These are phyloP conservation scores for Dimargaris verticillata DNA, from an alignment of 192 early-diverging fungal genomes.

Conservation along the genomic window DNA sequence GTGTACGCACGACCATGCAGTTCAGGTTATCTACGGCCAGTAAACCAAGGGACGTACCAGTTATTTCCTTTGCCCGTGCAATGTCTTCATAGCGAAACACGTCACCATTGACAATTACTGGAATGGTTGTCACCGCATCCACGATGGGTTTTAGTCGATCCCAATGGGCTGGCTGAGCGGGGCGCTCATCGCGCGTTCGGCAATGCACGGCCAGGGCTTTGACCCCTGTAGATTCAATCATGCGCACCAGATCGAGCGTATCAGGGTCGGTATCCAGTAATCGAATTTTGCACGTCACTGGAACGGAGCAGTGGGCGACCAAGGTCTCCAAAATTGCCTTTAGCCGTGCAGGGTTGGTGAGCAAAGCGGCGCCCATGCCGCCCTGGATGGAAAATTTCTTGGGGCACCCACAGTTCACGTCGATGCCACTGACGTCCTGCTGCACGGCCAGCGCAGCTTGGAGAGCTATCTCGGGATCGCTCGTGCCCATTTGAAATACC, in stretches of 20 bases:
- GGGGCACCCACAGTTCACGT: slow-evolving; percentile 96
- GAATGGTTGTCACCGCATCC: slow-evolving; percentile 47
- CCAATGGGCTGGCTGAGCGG: slow-evolving; percentile 72
- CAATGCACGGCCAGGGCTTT: slow-evolving; percentile 82
- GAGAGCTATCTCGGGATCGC: slow-evolving; percentile 68
- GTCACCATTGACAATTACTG: slow-evolving; percentile 90
- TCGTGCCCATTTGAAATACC: slow-evolving; percentile 88
- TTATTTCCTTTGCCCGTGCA: slow-evolving; percentile 34
- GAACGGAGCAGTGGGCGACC: slow-evolving; percentile 52
- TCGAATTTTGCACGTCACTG: slow-evolving; percentile 80
- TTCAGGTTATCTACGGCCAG: background rate
- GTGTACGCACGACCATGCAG: background rate
- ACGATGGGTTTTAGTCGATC: slow-evolving; percentile 57
- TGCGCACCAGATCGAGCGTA: slow-evolving; percentile 63
- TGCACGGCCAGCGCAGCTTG: slow-evolving; percentile 66
- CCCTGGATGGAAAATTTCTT: slow-evolving; percentile 86
- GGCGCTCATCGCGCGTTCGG: slow-evolving; percentile 58
- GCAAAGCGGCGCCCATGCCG: slow-evolving; percentile 86
- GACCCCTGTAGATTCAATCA: slow-evolving; percentile 74
- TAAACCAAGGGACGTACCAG: slow-evolving; percentile 19
- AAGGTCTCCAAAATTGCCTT: slow-evolving; percentile 53
- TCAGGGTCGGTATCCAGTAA: slow-evolving; percentile 55
- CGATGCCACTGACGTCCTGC: slow-evolving; percentile 76
- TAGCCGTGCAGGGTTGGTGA: slow-evolving; percentile 69
- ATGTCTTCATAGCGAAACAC: slow-evolving; percentile 49